Conservation (phyloP, 306 rosid species). For the Medicago truncatula region MtrunA17r5.0-ANR NC_053044.1:3963501-3964000, state of each 20-base stretch:
- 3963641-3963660: background rate
- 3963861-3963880: background rate
- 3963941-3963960: background rate
- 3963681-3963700: constrained; percentile 6
- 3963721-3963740: background rate
- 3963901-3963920: background rate
- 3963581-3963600: constrained; percentile 6
- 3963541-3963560: constrained; percentile 7
- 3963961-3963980: background rate
- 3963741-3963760: constrained; percentile 1
- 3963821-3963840: constrained; percentile 7
- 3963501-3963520: background rate
- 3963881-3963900: background rate
- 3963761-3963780: constrained; percentile 16
- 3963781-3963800: background rate
- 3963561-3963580: background rate
- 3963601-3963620: background rate
- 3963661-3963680: constrained; percentile 24
- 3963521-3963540: background rate
- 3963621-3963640: background rate
- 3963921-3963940: background rate
- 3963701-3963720: constrained; percentile 4
- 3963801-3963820: background rate
- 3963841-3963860: constrained; percentile 3
- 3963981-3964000: background rate